Percentiles rank a stretch among this genome's conserved stretches.
These are phyloP conservation scores for Torrubiella hemipterigena DNA, from an alignment of 2,329 filamentous ascomycete species.

Conservation along the genomic window DNA sequence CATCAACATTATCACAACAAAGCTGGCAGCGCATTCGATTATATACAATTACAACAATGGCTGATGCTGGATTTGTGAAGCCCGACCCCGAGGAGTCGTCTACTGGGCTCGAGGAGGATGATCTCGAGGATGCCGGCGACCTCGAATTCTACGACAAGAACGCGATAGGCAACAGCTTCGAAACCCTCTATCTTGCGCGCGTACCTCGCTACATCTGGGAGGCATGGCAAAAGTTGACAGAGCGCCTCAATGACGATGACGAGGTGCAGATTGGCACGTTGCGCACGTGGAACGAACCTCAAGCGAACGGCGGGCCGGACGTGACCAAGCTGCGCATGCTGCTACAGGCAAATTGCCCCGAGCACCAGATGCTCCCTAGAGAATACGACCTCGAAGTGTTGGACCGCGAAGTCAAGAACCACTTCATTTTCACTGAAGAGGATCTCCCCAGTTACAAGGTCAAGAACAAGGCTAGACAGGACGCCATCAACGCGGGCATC, in stretches of 20 bases:
- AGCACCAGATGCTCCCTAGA: slow-evolving; percentile 68
- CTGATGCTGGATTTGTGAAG: slow-evolving; percentile 29
- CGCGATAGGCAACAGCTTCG: slow-evolving; percentile 23
- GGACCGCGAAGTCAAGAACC: slow-evolving; percentile 59
- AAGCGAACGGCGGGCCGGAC: slow-evolving; percentile 25
- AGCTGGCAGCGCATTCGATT: no score
- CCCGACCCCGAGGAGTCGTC: slow-evolving; percentile 35
- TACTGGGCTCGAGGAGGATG: slow-evolving; percentile 43
- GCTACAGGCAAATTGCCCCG: slow-evolving; percentile 48
- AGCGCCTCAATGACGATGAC: slow-evolving; percentile 62
- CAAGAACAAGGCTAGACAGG: slow-evolving; percentile 39
- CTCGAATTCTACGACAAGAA: slow-evolving; percentile 42
- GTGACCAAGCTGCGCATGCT: slow-evolving; percentile 45
- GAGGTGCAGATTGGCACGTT: slow-evolving; percentile 74
- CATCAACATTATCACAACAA: no score
- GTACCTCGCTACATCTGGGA: slow-evolving; percentile 74
- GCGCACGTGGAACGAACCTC: slow-evolving; percentile 43
- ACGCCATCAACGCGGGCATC: slow-evolving; percentile 45
- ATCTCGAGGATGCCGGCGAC: slow-evolving; percentile 50
- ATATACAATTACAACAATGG: no score
- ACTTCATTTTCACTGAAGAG: slow-evolving; percentile 87
- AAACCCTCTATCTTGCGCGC: slow-evolving; percentile 58
- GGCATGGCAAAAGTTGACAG: slow-evolving; percentile 46
- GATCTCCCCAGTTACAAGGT: slow-evolving; percentile 53
- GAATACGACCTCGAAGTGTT: slow-evolving; percentile 74